Percentiles rank a stretch among this genome's conserved stretches.
Evolutionary conservation across 2,329 filamentous ascomycete genomes (phyloP).

Genomic region (Apiospora phragmitis): DNA sequence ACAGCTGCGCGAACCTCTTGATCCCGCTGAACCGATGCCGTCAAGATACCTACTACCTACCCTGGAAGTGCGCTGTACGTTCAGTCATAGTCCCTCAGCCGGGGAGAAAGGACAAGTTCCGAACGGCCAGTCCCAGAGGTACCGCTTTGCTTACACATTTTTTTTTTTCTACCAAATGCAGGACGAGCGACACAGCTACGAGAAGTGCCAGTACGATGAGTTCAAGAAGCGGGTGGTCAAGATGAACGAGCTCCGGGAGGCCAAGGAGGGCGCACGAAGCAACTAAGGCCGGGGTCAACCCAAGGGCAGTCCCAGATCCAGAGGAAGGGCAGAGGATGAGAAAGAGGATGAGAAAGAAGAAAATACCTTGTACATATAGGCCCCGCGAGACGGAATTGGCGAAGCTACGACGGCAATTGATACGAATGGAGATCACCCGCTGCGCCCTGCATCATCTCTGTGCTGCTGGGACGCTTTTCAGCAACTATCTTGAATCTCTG

Average conservation of each 20-base stretch:
- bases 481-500: not conserved
- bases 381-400: not conserved
- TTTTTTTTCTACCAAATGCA: slow-evolving; percentile 37
- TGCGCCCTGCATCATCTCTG: not conserved
- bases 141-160: slow-evolving; percentile 12
- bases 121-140: not conserved
- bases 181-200: slow-evolving; percentile 96
- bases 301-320: not conserved
- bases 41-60: slow-evolving; percentile 86
- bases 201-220: slow-evolving; percentile 98
- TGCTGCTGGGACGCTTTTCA: not conserved
- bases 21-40: slow-evolving; percentile 97
- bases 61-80: slow-evolving; percentile 96
- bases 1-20: slow-evolving; percentile 91
- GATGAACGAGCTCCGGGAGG: slow-evolving; percentile 93
- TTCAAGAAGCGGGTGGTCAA: slow-evolving; percentile 98
- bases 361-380: slow-evolving; percentile 8
- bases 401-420: not conserved
- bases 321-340: not conserved
- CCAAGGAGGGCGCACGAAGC: slow-evolving; percentile 81
- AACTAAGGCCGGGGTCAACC: slow-evolving; percentile 58
- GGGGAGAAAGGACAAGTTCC: too few relatives aligned
- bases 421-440: slow-evolving; percentile 6
- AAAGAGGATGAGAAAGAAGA: not conserved
- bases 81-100: not conserved